phyloP scores from a whole-genome alignment of 202 grass and related monocot genomes.

The Eragrostis tef region DNA sequence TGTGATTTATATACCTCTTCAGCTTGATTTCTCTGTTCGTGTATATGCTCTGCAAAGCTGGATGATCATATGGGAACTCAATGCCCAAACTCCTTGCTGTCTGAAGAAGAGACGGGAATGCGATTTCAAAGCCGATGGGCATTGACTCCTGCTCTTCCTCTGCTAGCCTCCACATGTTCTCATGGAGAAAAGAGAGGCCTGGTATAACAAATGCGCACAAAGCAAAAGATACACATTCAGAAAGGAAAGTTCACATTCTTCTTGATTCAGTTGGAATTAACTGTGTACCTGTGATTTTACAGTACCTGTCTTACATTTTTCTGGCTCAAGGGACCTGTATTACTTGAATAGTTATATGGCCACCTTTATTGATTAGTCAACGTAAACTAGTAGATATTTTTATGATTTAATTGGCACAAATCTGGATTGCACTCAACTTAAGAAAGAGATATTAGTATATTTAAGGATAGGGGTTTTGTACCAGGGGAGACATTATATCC shows the following conservation, averaged over 20 bases:
- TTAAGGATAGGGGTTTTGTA: background rate
- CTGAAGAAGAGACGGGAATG: slow-evolving; percentile 84
- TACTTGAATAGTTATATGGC: background rate
- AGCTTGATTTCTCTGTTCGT: slow-evolving; percentile 68
- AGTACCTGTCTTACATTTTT: slow-evolving; percentile 58
- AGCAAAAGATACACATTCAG: background rate
- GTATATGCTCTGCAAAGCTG: slow-evolving; percentile 59
- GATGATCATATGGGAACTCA: slow-evolving; percentile 66
- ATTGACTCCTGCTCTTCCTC: slow-evolving; percentile 71
- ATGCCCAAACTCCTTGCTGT: slow-evolving; percentile 58
- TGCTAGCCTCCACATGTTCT: slow-evolving; percentile 76
- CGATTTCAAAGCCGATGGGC: slow-evolving; percentile 95
- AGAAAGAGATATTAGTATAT: background rate
- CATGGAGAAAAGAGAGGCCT: slow-evolving; percentile 66
- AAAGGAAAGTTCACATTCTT: background rate
- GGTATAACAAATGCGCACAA: background rate
- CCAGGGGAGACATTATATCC: slow-evolving; percentile 74
- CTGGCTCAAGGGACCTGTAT: slow-evolving; percentile 47
- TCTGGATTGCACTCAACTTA: background rate
- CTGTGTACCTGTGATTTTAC: background rate
- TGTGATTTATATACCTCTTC: slow-evolving; percentile 56
- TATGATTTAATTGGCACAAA: background rate
- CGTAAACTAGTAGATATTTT: background rate
- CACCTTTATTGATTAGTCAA: background rate
- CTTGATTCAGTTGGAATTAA: background rate